These are phyloP conservation scores for Lipomyces mesembrius DNA, from an alignment of 805 yeast genomes.

Conservation along the genomic window DNA sequence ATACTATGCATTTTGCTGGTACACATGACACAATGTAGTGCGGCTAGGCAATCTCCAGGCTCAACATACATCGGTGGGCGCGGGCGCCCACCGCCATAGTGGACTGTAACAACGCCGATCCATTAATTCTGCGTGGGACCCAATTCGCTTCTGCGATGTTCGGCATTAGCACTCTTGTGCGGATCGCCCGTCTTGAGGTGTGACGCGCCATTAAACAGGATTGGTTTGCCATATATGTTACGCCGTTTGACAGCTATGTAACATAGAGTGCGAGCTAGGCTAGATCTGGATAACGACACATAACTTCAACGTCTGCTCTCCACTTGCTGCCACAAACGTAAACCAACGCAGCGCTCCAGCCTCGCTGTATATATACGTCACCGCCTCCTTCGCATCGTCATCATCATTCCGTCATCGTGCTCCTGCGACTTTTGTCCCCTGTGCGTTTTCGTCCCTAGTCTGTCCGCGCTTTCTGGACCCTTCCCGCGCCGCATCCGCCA, in stretches of 20 bases:
- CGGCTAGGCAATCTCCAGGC: too few species aligned
- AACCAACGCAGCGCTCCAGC: background rate
- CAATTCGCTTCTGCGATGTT: too few species aligned
- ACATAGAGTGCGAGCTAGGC: background rate
- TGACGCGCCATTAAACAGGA: background rate
- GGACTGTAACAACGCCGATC: background rate
- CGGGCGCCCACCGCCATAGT: too few species aligned
- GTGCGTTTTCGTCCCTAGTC: conserved; percentile 12
- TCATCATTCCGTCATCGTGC: conserved; percentile 29
- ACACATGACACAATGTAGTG: too few species aligned
- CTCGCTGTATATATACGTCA: conserved; percentile 24
- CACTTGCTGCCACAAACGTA: conserved; percentile 3
- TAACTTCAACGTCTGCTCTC: background rate
- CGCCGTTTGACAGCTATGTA: background rate
- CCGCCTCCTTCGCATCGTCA: conserved; percentile 24
- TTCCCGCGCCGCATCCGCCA: background rate
- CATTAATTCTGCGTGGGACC: too few species aligned
- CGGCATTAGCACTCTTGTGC: background rate
- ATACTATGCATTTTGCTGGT: too few species aligned
- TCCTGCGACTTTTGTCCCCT: background rate
- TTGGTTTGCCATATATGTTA: background rate
- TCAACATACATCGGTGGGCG: too few species aligned
- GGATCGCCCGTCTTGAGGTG: background rate
- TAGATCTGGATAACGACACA: background rate
- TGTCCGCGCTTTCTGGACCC: conserved; percentile 10